These are phyloP conservation scores for Quercus tomentella DNA, from an alignment of 331 rosid genomes.

Conservation along the genomic window DNA sequence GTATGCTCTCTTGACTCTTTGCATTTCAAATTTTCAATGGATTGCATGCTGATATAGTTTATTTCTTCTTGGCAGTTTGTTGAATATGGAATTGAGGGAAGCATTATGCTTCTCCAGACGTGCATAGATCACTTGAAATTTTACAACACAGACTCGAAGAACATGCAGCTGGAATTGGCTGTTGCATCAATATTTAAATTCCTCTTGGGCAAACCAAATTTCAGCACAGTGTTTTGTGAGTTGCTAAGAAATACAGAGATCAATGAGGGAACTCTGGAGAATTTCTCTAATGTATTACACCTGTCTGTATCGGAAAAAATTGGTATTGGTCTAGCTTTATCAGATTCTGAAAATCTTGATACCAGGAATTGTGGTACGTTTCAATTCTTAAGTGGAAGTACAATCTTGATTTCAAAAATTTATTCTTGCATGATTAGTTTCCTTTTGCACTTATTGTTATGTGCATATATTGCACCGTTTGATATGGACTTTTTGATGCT, in stretches of 20 bases:
- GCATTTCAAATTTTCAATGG: neutral
- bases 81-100: slow-evolving; percentile 73
- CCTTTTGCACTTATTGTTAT: slow-evolving; percentile 10
- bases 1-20: neutral
- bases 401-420: slow-evolving; percentile 5
- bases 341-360: slow-evolving; percentile 82
- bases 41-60: neutral
- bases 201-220: slow-evolving; percentile 77
- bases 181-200: slow-evolving; percentile 54
- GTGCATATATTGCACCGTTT: neutral
- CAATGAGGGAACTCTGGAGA: slow-evolving; percentile 57
- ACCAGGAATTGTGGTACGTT: slow-evolving; percentile 65
- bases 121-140: slow-evolving; percentile 70
- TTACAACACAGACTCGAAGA: slow-evolving; percentile 45
- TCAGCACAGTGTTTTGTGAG: slow-evolving; percentile 75
- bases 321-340: slow-evolving; percentile 77
- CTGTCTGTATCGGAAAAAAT: slow-evolving; percentile 74
- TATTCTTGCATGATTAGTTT: slow-evolving; percentile 3
- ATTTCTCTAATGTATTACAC: slow-evolving; percentile 54
- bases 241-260: slow-evolving; percentile 59
- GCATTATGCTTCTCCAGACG: slow-evolving; percentile 75
- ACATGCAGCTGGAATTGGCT: slow-evolving; percentile 43
- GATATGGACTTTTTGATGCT: slow-evolving; percentile 1
- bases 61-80: slow-evolving; percentile 51
- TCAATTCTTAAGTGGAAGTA: neutral